Conservation (phyloP, 148 eudicot species). For the Nepenthes mirabilis region DNA sequence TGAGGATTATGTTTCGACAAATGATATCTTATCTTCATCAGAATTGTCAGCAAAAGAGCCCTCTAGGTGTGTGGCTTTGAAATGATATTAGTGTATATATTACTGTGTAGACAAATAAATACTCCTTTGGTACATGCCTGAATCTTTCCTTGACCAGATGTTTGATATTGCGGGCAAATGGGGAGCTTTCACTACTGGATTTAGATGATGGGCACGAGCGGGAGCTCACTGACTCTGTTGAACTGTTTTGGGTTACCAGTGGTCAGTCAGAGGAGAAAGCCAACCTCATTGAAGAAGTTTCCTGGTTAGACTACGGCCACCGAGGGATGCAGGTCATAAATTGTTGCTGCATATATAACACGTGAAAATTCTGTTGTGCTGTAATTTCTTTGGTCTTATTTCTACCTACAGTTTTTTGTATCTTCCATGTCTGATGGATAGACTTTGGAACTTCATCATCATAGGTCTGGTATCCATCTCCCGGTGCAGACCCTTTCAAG, state of each 20-base stretch:
- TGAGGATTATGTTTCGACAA: slow-evolving; percentile 23
- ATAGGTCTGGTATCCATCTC: slow-evolving; percentile 99
- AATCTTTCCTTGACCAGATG: slow-evolving; percentile 34
- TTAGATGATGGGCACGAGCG: slow-evolving; percentile 89
- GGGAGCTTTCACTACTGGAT: slow-evolving; percentile 81
- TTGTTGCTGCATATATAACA: slow-evolving; percentile 5
- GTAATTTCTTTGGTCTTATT: background rate
- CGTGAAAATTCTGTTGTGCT: background rate
- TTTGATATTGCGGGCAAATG: slow-evolving; percentile 74
- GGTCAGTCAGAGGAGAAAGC: slow-evolving; percentile 72
- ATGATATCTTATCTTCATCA: slow-evolving; percentile 22
- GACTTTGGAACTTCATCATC: slow-evolving; percentile 27
- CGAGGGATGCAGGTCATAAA: slow-evolving; percentile 95
- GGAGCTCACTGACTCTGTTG: slow-evolving; percentile 90
- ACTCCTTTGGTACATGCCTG: slow-evolving; percentile 2
- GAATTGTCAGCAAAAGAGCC: slow-evolving; percentile 49
- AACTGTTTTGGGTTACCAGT: slow-evolving; percentile 97
- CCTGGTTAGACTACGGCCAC: slow-evolving; percentile 98
- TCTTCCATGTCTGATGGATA: slow-evolving; percentile 16
- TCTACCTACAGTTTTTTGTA: slow-evolving; percentile 5
- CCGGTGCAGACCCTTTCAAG: slow-evolving; percentile 79
- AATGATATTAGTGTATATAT: background rate
- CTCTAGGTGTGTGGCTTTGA: slow-evolving; percentile 38
- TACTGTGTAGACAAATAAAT: too few species aligned
- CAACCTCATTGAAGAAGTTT: slow-evolving; percentile 90